Base-by-base conservation (phyloP, 2,329 filamentous ascomycete genomes). In the Paecilomyces dactylethromorphus region DNA sequence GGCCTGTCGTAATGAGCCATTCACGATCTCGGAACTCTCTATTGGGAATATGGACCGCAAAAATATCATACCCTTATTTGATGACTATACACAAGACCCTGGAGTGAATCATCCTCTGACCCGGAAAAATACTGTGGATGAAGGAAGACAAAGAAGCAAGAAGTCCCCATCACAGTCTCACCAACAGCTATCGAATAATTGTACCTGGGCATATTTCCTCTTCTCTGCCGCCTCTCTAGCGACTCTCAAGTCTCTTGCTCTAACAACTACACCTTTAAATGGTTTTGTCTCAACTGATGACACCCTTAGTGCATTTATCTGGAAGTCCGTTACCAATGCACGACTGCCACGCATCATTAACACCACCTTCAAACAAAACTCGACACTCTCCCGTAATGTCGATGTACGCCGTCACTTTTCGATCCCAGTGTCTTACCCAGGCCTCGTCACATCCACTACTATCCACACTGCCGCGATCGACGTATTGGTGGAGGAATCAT, bases 231-330 rank as follows among this genome's bases (percentile, higher is more conserved):
- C 65, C 2, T 71, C 76, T 0, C 71, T 83, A 1, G 55, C 62
- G 1, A 56, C 62, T 0, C 66, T 84, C 1, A 84, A 84, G 59
- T 51, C 64, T 0, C 33, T 64, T 0, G 78, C 79, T 31, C 55
- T 56, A 21, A 53, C 51, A 21, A 73, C 74, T 53, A 52, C 69
- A 2, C 65, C 71, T 1, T 70, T 68, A 0, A 53, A 68, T 0
- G 3, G 60, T 1, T 83, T 75, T 61, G 66, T 84, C 22, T 82
- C 82, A 1, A 84, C 81, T 0, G 82, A 86, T 58, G 83, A 86
- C 63, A 73, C 76, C 2, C 67, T 85, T 13, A 79, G 69, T 2
- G 80, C 81, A 0, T 78, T 84, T 53, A 69, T 84, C 57, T 85
- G 80, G 79, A 74, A 80, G 60, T 73, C 71, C 0, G 63, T 81